Evolutionary conservation across 192 early-diverging fungal species (phyloP).

Genomic region (Spizellomyces punctatus): DNA sequence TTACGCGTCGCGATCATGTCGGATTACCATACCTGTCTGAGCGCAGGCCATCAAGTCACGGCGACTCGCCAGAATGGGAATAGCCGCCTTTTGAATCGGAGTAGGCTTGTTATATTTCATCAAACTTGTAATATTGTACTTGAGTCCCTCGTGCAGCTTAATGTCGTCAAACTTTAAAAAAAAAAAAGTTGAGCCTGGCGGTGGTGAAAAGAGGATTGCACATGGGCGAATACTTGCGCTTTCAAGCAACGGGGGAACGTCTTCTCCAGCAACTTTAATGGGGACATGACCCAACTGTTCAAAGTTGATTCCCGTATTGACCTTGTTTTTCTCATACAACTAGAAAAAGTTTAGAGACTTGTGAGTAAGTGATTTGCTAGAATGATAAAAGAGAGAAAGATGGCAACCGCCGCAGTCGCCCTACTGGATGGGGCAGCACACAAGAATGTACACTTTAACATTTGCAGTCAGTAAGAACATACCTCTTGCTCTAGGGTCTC

Average conservation of each 20-base stretch:
- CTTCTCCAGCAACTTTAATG: slow-evolving; percentile 65
- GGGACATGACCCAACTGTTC: slow-evolving; percentile 90
- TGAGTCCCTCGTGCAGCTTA: slow-evolving; percentile 71
- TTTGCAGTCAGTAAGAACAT: not conserved
- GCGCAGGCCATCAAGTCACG: slow-evolving; percentile 86
- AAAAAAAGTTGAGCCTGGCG: slow-evolving; percentile 32
- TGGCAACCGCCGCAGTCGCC: too few species aligned
- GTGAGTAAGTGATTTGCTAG: not conserved
- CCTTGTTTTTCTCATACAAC: slow-evolving; percentile 10
- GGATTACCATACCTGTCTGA: slow-evolving; percentile 70
- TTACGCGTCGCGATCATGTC: not conserved
- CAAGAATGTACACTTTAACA: too few species aligned
- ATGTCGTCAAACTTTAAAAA: slow-evolving; percentile 49
- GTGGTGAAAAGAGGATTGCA: not conserved
- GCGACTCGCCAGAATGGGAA: slow-evolving; percentile 41
- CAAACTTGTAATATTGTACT: slow-evolving; percentile 74
- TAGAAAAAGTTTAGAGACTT: not conserved
- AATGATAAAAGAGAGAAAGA: not conserved
- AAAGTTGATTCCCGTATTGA: slow-evolving; percentile 88
- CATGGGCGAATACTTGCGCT: slow-evolving; percentile 13
- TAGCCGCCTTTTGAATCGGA: slow-evolving; percentile 69
- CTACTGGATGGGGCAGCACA: too few species aligned
- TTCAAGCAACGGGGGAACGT: slow-evolving; percentile 21
- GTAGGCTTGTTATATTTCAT: slow-evolving; percentile 82
- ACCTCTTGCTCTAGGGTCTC: slow-evolving; percentile 21